Evolutionary conservation across 2,329 filamentous ascomycete genomes (phyloP).

Genomic region (Colletotrichum graminicola): DNA sequence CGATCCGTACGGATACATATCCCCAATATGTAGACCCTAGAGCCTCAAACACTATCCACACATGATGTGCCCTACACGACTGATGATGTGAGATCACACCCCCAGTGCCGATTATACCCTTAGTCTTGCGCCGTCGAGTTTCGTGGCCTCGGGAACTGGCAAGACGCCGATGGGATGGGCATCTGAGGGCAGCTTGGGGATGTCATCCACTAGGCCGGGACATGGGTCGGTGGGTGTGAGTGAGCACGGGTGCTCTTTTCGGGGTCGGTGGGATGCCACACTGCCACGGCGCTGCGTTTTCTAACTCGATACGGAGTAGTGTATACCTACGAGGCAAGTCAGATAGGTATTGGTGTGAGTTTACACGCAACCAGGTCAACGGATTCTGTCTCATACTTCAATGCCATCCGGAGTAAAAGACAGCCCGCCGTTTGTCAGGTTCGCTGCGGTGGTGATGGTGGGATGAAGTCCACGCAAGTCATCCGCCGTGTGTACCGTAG

Average conservation of each 20-base stretch:
- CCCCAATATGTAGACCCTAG: no score
- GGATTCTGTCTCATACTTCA: constrained; percentile 6
- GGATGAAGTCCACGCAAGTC: no score
- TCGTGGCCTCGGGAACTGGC: constrained; percentile 28
- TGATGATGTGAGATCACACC: no score
- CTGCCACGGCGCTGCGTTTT: background rate
- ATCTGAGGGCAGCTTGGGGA: background rate
- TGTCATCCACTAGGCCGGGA: background rate
- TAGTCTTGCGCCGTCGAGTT: background rate
- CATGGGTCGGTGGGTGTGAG: background rate
- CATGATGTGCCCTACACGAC: no score
- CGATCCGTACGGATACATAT: no score
- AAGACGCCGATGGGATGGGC: constrained; percentile 25
- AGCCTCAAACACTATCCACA: no score
- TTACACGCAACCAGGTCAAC: background rate
- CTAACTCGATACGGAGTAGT: background rate
- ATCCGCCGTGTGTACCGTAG: no score
- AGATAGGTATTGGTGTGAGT: no score
- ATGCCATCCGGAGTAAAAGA: background rate
- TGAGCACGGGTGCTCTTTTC: background rate
- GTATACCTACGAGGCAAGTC: no score
- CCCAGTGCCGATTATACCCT: background rate
- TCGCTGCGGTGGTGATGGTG: background rate
- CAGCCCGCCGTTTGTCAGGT: background rate
- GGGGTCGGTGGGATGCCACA: background rate